These are phyloP conservation scores for Phialophora tarda DNA, from an alignment of 2,329 filamentous ascomycete species.

Conservation along the genomic window DNA sequence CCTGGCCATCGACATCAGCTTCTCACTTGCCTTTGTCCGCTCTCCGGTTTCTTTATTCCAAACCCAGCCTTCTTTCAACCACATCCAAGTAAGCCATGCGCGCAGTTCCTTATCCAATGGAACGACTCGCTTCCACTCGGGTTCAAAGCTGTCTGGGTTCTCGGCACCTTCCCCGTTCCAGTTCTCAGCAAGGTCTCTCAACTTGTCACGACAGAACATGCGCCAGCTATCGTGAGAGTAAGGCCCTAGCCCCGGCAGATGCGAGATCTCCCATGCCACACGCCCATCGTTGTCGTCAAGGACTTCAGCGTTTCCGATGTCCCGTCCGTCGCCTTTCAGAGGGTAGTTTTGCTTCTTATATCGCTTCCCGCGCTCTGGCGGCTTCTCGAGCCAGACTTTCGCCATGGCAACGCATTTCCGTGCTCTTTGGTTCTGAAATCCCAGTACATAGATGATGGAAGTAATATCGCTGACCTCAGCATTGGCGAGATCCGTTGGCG, in stretches of 20 bases:
- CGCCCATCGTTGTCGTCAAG: constrained; percentile 57
- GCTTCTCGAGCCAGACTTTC: constrained; percentile 67
- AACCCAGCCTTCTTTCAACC: constrained; percentile 82
- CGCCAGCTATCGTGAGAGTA: constrained; percentile 91
- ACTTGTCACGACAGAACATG: constrained; percentile 84
- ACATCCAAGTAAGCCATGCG: constrained; percentile 87
- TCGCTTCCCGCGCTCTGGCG: constrained; percentile 64
- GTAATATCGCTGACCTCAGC: constrained; percentile 64
- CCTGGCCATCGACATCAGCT: constrained; percentile 47
- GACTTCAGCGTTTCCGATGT: constrained; percentile 55
- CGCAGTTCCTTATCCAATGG: constrained; percentile 83
- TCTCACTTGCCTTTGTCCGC: constrained; percentile 48
- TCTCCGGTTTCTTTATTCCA: constrained; percentile 76
- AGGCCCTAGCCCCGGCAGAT: constrained; percentile 75
- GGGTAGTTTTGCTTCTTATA: constrained; percentile 65
- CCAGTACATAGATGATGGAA: constrained; percentile 70
- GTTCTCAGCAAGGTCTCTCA: constrained; percentile 69
- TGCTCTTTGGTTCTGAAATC: constrained; percentile 72
- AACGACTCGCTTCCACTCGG: constrained; percentile 87
- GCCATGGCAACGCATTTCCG: constrained; percentile 73
- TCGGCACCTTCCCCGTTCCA: constrained; percentile 65
- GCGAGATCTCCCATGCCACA: constrained; percentile 80
- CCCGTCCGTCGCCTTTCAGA: constrained; percentile 54
- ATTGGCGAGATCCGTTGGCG: constrained; percentile 65
- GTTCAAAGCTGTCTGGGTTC: constrained; percentile 63